These are phyloP conservation scores for Giardia muris DNA, from an alignment of 208 protist species.

Conservation along the genomic window DNA sequence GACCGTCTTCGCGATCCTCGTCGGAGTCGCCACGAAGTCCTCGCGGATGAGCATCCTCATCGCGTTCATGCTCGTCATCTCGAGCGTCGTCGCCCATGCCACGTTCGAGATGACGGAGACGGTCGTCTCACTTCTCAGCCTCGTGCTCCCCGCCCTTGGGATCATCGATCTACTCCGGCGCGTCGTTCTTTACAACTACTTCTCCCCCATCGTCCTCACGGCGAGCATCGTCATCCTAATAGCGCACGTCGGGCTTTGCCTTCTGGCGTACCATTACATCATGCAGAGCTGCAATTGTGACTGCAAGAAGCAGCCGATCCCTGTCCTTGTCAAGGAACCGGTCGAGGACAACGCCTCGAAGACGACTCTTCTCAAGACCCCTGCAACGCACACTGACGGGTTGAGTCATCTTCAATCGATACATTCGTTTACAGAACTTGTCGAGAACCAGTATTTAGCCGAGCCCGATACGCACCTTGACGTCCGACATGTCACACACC, in stretches of 20 bases:
- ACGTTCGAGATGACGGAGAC: background rate
- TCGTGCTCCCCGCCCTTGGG: background rate
- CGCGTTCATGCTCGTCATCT: background rate
- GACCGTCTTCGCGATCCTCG: background rate
- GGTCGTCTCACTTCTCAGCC: background rate
- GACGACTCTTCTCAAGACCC: too few species aligned
- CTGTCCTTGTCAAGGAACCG: too few species aligned
- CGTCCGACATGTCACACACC: background rate
- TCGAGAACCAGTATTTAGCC: too few species aligned
- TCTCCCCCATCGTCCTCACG: background rate
- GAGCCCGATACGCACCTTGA: background rate
- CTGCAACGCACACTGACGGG: too few species aligned
- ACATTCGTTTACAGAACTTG: too few species aligned
- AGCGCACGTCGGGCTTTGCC: too few species aligned
- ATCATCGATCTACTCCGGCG: background rate
- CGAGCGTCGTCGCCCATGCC: background rate
- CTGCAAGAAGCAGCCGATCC: too few species aligned
- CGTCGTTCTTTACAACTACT: background rate
- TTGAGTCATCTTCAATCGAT: too few species aligned
- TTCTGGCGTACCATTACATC: too few species aligned
- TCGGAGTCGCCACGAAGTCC: background rate
- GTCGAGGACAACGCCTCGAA: too few species aligned
- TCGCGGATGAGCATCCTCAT: background rate
- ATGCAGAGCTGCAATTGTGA: too few species aligned
- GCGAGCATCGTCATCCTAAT: too few species aligned